phyloP scores from a whole-genome alignment of 2,329 filamentous ascomycete species.

The Diaporthe ampelina region DNA sequence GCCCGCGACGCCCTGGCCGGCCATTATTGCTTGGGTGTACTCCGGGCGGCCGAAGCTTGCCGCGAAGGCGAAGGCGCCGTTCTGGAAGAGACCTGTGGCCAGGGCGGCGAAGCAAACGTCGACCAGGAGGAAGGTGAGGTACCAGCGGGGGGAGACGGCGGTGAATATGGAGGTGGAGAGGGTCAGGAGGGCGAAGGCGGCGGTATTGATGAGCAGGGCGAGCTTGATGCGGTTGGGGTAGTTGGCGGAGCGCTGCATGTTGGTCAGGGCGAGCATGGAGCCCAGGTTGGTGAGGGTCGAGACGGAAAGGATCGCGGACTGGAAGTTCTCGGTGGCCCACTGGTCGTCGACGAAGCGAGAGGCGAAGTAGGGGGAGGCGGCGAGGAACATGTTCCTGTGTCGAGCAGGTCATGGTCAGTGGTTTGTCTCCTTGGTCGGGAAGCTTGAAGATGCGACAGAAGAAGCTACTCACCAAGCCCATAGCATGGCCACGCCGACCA shows the following conservation, averaged over 20 bases:
- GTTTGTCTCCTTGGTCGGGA: background rate
- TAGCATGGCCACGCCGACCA: slow-evolving; percentile 93
- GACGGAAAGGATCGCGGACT: slow-evolving; percentile 88
- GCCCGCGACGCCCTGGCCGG: slow-evolving; percentile 91
- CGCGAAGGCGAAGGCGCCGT: slow-evolving; percentile 93
- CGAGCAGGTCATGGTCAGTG: background rate
- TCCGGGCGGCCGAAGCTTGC: slow-evolving; percentile 86
- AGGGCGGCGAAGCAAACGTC: slow-evolving; percentile 86
- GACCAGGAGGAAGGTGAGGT: slow-evolving; percentile 85
- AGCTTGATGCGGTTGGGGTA: slow-evolving; percentile 89
- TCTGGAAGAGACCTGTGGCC: slow-evolving; percentile 89
- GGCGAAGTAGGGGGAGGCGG: slow-evolving; percentile 93
- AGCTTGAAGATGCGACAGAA: slow-evolving; percentile 30
- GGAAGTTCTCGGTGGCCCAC: slow-evolving; percentile 85
- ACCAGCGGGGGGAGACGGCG: slow-evolving; percentile 71
- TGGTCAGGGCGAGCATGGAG: slow-evolving; percentile 82
- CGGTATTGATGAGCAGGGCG: slow-evolving; percentile 82
- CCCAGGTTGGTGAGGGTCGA: slow-evolving; percentile 87
- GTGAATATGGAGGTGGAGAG: slow-evolving; percentile 81
- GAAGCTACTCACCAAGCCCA: slow-evolving; percentile 85
- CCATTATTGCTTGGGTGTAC: slow-evolving; percentile 97
- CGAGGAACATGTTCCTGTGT: slow-evolving; percentile 95
- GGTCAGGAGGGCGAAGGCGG: slow-evolving; percentile 82
- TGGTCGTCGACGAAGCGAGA: slow-evolving; percentile 79
- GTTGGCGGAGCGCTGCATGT: slow-evolving; percentile 84